Conservation (phyloP, 208 protist species). For the Acanthamoeba sp. region DNA sequence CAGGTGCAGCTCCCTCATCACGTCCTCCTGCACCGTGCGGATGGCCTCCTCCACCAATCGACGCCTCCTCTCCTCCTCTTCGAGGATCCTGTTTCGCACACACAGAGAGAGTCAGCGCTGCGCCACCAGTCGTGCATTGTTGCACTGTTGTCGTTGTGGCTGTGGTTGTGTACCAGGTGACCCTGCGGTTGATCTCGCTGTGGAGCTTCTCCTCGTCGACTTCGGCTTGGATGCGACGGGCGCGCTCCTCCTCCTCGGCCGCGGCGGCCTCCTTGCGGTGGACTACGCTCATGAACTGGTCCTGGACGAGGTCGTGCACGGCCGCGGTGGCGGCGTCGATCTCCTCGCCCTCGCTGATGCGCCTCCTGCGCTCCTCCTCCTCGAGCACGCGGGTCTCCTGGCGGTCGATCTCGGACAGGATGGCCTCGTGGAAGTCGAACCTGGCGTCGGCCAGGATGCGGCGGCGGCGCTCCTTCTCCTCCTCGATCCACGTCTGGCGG, state of each 20-base stretch:
- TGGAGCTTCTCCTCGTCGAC: slow-evolving; percentile 1
- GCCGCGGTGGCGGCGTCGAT: slow-evolving; percentile 13
- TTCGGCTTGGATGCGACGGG: not conserved
- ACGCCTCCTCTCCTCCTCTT: slow-evolving; percentile 50
- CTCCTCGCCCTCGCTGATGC: not conserved
- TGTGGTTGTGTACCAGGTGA: not conserved
- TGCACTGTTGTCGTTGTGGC: too few species aligned
- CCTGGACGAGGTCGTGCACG: slow-evolving; percentile 27
- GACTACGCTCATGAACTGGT: slow-evolving; percentile 67
- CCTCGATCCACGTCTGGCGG: slow-evolving; percentile 67
- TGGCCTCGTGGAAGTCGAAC: slow-evolving; percentile 45
- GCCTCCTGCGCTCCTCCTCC: slow-evolving; percentile 37
- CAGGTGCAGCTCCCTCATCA: slow-evolving; percentile 28
- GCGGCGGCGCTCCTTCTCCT: slow-evolving; percentile 62
- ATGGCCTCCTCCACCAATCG: slow-evolving; percentile 32
- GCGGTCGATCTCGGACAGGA: slow-evolving; percentile 55
- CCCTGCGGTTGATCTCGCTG: slow-evolving; percentile 27
- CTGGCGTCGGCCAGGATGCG: slow-evolving; percentile 10
- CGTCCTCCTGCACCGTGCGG: not conserved
- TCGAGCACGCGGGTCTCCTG: slow-evolving; percentile 42
- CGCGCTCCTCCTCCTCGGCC: slow-evolving; percentile 60
- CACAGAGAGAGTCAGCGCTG: too few species aligned
- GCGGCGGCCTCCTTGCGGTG: slow-evolving; percentile 49
- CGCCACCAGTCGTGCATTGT: too few species aligned
- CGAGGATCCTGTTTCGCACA: not conserved